phyloP scores from a whole-genome alignment of 345 rosid species.

The Populus euphratica region DNA sequence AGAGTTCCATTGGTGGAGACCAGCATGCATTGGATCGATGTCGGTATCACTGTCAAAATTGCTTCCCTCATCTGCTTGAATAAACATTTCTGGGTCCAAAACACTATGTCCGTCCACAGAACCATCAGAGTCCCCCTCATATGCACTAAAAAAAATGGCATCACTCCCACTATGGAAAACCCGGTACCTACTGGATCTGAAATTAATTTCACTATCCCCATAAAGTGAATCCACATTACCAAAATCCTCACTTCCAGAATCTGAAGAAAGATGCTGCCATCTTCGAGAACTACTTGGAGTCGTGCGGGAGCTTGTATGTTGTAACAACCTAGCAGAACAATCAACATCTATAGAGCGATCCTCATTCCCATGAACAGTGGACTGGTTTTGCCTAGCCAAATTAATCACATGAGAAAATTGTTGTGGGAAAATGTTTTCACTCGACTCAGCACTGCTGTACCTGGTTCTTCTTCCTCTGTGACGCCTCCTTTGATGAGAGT shows the following conservation, averaged over 20 bases:
- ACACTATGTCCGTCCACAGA: conserved; percentile 59
- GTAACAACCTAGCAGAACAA: conserved; percentile 36
- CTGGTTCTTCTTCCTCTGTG: conserved; percentile 47
- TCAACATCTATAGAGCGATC: conserved; percentile 39
- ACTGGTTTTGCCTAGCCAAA: conserved; percentile 51
- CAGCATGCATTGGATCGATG: conserved; percentile 94
- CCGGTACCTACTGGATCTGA: conserved; percentile 48
- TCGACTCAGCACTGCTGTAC: conserved; percentile 63
- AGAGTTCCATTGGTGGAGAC: conserved; percentile 64
- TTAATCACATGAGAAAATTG: conserved; percentile 54
- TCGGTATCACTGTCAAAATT: conserved; percentile 67
- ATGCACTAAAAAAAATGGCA: conserved; percentile 61
- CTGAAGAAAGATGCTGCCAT: conserved; percentile 63
- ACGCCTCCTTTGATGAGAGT: conserved; percentile 33
- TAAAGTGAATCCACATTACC: conserved; percentile 49
- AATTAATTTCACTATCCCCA: conserved; percentile 64
- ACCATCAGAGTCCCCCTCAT: conserved; percentile 79
- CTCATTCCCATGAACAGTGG: conserved; percentile 35
- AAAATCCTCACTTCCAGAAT: conserved; percentile 72
- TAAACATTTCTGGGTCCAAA: conserved; percentile 46
- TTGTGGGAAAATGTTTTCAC: conserved; percentile 49
- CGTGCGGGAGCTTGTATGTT: conserved; percentile 41
- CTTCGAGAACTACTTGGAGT: conserved; percentile 61
- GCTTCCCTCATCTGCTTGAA: conserved; percentile 46
- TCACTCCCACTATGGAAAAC: conserved; percentile 54